Base-by-base conservation (phyloP, 2,329 filamentous ascomycete genomes). In the Cryphonectria naterciae region DNA sequence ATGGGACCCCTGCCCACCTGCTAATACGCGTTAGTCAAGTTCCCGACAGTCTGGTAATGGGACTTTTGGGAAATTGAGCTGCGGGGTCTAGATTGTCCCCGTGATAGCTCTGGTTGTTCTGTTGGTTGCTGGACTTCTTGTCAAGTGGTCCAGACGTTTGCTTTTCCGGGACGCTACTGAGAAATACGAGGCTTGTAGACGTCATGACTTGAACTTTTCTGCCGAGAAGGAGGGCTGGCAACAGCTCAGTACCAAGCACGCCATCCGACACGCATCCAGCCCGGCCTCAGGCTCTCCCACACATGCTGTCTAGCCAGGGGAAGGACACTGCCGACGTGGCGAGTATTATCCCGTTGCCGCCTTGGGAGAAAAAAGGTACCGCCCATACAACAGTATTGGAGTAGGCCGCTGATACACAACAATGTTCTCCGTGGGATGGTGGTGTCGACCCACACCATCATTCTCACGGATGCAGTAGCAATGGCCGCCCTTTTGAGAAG, bases 21-120 rank as follows among this genome's bases (percentile, higher is more conserved):
- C 65, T 52, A 15, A 58, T 37, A 46, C 61, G 68, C 58, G 67
- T 67, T 65, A 68, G 49, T 49, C 37, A 61, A 62, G 60, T 52
- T 39, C 70, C 70, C 71, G 71, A 68, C 68, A 70, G 65, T 68
- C 64, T 68, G 71, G 70, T 54, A 68, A 68, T 60, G 13, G 63
- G 52, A 56, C 35, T 19, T 32, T 43, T 69, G 67, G 60, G 65
- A 72, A 61, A 70, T 72, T 70, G 41, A 65, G 39, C 41, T 70
- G 71, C 39, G 65, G 67, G 60, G 61, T 58, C 62, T 46, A 39
- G 65, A 49, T 41, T 61, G 61, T 60, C 39, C 25, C 37, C 68
- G 64, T 61, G 54, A 60, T 25, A 39, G 17, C 32, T n/a, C 28
- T 43, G 15, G 25, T 49, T 32, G 41, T 22, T n/a, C 25, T 19